Evolutionary conservation across 805 yeast species (phyloP), one percentile per base, ranked within the genome.

Genomic region (Teunomyces panamensis): DNA sequence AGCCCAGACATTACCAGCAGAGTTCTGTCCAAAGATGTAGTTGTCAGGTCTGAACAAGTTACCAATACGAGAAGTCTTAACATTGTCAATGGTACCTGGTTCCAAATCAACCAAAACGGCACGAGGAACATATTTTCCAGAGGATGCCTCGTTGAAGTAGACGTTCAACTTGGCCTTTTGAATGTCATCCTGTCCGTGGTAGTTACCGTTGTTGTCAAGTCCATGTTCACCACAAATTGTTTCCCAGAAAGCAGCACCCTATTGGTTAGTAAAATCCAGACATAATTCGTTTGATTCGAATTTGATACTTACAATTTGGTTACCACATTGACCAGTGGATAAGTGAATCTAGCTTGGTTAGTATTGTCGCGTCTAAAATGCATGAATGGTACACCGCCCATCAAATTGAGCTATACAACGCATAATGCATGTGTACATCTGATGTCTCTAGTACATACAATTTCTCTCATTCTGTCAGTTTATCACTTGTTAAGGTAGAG

Each of bases 301-400:
- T 43, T 26, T 20, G 30, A 49, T 58, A 79, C 85, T 61, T 74
- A 81, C 89, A 59, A 91, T 89, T 76, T 91, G 98, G 81, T 91
- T 91, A 83, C 97, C 97, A 83, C 97, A 90, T 78, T 91, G 98
- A 72, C 98, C 98, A 49, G 96, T 86, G 50, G 97, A 91, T 71
- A 91, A 81, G 73, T 91, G 97, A 71, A 91, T 89, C 94, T 85
- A 69, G 39, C 52, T 33, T 42, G 13, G 56, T 52, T 52, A 52
- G 56, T 52, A 52, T 39, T 34, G 43, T 37, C 44, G 42, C 48
- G 45, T 28, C 42, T 41, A 14, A 30, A 35, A 29, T 11, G 29
- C 24, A 13, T 14, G 27, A 36, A 11, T 28, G 28, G 26, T 29
- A 20, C 30, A n/a, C 8, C n/a, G 6, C 20, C 14, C 34, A 32